These are phyloP conservation scores for Cladosporium velox DNA, from an alignment of 2,329 filamentous ascomycete genomes.

Conservation along the genomic window DNA sequence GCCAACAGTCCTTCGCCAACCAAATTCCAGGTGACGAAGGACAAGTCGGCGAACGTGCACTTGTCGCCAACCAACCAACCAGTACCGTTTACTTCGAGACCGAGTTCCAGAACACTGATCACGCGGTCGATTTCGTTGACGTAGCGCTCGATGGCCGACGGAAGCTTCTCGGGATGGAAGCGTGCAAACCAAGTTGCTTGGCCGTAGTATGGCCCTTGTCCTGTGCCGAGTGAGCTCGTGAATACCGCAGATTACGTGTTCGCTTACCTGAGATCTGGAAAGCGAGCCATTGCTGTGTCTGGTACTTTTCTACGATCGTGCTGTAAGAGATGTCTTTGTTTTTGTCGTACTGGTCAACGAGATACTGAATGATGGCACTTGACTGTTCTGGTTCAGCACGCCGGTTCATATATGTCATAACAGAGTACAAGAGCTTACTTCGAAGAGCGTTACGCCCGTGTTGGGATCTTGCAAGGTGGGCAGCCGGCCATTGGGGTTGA, in stretches of 20 bases:
- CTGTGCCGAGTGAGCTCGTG: not conserved
- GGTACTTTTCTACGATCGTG: constrained; percentile 29
- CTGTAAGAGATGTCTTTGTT: constrained; percentile 32
- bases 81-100: constrained; percentile 39
- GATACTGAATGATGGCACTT: constrained; percentile 36
- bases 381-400: not conserved
- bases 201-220: constrained; percentile 44
- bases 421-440: constrained; percentile 22
- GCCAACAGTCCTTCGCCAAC: constrained; percentile 21
- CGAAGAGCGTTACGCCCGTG: constrained; percentile 45
- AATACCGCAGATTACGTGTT: too few relatives aligned
- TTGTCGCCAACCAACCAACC: constrained; percentile 50
- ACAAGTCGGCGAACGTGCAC: constrained; percentile 45
- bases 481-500: constrained; percentile 47
- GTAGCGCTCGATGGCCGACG: constrained; percentile 49
- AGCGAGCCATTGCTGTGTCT: constrained; percentile 33
- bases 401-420: not conserved
- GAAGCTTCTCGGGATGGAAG: constrained; percentile 45
- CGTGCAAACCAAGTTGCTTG: constrained; percentile 48
- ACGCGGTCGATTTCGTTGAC: constrained; percentile 49
- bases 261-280: constrained; percentile 36
- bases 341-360: constrained; percentile 39
- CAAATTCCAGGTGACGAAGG: constrained; percentile 44
- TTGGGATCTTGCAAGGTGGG: constrained; percentile 51
- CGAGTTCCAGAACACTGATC: constrained; percentile 47